These are phyloP conservation scores for Botrytis paeoniae DNA, from an alignment of 2,329 filamentous ascomycete species.

Conservation along the genomic window DNA sequence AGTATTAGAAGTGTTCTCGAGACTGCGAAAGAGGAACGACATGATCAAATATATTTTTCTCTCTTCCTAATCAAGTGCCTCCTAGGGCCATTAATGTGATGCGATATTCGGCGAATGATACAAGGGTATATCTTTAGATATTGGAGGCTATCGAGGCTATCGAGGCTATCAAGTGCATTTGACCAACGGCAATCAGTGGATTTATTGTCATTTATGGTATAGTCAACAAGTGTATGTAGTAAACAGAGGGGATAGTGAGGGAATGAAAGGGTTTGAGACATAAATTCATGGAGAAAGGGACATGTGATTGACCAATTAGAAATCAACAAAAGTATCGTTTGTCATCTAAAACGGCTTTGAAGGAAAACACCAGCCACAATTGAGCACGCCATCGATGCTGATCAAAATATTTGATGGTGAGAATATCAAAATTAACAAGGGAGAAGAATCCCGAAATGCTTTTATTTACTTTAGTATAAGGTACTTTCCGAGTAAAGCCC, in stretches of 20 bases:
- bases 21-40: conserved; percentile 34
- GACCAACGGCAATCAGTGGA: conserved; percentile 3
- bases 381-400: conserved; percentile 20
- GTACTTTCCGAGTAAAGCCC: conserved; percentile 15
- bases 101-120: conserved; percentile 21
- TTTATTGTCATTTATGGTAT: conserved; percentile 14
- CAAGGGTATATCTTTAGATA: conserved; percentile 15
- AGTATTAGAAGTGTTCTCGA: conserved; percentile 28
- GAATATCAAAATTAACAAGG: conserved; percentile 9
- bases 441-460: background rate
- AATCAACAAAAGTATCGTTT: conserved; percentile 11
- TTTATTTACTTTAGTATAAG: background rate
- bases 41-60: conserved; percentile 27
- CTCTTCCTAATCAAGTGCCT: conserved; percentile 13
- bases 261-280: background rate
- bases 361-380: conserved; percentile 19
- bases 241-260: conserved; percentile 18
- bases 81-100: conserved; percentile 7
- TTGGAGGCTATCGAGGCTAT: conserved; percentile 21
- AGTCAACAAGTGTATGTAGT: conserved; percentile 18
- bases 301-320: background rate
- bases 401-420: conserved; percentile 8
- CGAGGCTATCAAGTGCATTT: conserved; percentile 12
- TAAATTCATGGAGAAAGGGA: conserved; percentile 15
- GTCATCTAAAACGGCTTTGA: conserved; percentile 18